Evolutionary conservation across 2,329 filamentous ascomycete genomes (phyloP).

Genomic region (Paraphaeosphaeria minitans): DNA sequence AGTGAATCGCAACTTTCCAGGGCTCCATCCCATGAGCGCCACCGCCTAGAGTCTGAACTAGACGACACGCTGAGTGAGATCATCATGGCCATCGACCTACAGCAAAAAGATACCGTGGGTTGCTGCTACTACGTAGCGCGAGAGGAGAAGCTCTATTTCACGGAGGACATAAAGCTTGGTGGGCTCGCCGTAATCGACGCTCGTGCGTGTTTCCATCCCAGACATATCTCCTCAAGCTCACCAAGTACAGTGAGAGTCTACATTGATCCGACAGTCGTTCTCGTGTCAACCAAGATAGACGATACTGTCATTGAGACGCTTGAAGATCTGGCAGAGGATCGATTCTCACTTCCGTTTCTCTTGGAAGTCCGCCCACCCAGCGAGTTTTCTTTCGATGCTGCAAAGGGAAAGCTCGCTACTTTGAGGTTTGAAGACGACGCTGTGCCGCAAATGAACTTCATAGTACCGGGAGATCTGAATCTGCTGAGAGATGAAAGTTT

Average conservation of each 20-base stretch:
- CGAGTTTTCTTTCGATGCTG: constrained; percentile 73
- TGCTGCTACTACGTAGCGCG: constrained; percentile 81
- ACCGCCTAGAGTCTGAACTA: constrained; percentile 32
- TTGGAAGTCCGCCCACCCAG: constrained; percentile 71
- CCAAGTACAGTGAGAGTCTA: constrained; percentile 61
- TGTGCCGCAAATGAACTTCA: constrained; percentile 59
- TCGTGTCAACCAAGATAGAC: constrained; percentile 62
- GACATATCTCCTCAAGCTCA: constrained; percentile 13
- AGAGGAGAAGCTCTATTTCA: constrained; percentile 72
- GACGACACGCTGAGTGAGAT: constrained; percentile 67
- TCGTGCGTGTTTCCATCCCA: constrained; percentile 37
- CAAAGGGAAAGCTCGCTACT: constrained; percentile 67
- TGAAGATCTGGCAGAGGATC: constrained; percentile 50
- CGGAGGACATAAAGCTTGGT: constrained; percentile 75
- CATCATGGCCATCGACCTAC: constrained; percentile 80
- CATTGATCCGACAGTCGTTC: constrained; percentile 64
- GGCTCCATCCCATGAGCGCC: not conserved
- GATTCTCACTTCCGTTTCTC: constrained; percentile 61
- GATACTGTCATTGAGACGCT: constrained; percentile 54
- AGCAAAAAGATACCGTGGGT: constrained; percentile 72
- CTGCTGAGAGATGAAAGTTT: constrained; percentile 43
- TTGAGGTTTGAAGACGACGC: constrained; percentile 59
- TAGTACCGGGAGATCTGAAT: constrained; percentile 64
- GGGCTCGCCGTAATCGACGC: constrained; percentile 65
- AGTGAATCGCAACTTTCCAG: not conserved